phyloP scores from a whole-genome alignment of 352 stramenopile species.

The Phytophthora tubulina region DNA sequence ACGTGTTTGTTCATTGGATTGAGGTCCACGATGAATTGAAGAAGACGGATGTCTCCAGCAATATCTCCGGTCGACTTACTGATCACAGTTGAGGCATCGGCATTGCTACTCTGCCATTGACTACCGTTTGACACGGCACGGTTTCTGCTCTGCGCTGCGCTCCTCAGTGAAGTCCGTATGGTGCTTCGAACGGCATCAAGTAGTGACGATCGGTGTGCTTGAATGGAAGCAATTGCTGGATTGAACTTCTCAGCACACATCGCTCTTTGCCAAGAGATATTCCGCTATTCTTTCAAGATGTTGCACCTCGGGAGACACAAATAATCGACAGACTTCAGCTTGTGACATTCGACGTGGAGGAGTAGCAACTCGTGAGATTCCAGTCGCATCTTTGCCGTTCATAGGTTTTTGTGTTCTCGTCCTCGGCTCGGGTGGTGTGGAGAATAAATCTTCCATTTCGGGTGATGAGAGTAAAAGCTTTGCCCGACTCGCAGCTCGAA shows the following conservation, averaged over 20 bases:
- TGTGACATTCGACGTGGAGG: conserved; percentile 11
- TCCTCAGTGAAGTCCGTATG: conserved; percentile 2
- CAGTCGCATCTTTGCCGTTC: background rate
- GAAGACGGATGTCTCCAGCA: conserved; percentile 20
- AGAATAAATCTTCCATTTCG: too few species aligned
- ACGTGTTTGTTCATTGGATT: conserved; percentile 56
- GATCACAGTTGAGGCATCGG: conserved; percentile 2
- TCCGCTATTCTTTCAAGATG: conserved; percentile 63
- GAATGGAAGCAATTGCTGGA: conserved; percentile 6
- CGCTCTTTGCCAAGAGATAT: conserved; percentile 56
- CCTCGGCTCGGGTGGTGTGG: too few species aligned
- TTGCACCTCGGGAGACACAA: conserved; percentile 49
- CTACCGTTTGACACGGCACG: conserved; percentile 44
- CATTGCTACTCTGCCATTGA: conserved; percentile 14
- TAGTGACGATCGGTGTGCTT: conserved; percentile 27
- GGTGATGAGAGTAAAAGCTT: conserved; percentile 32
- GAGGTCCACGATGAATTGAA: conserved; percentile 63
- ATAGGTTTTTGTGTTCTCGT: too few species aligned
- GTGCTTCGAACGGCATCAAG: conserved; percentile 40
- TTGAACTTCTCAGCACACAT: conserved; percentile 47
- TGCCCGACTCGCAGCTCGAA: conserved; percentile 49
- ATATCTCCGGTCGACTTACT: background rate
- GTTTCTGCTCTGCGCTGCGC: conserved; percentile 46
- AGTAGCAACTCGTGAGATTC: background rate
- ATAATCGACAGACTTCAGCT: conserved; percentile 42